Evolutionary conservation across 1,284 basidiomycete species (phyloP), one percentile per base, ranked within the genome.

Genomic region (Rhodotorula glutinis): DNA sequence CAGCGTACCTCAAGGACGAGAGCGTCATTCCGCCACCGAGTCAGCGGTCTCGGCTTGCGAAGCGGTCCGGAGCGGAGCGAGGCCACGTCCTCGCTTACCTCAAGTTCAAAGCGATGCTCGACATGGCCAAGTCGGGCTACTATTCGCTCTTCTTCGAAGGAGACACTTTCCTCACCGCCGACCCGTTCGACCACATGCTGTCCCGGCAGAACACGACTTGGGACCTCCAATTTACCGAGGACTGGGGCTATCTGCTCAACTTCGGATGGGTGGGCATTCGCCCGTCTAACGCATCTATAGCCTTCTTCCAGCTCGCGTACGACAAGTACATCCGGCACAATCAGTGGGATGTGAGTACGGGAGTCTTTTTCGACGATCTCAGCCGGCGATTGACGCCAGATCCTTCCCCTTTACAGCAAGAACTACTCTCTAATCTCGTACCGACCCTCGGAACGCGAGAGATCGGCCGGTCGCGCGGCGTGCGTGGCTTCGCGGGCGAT

Each of bases 141-240:
- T 49, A 33, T 14, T 52, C 47, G 49, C 49, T 59, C 19, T 59
- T 59, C 49, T 59, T 59, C 38, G 58, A 59, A 49, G 58, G 60
- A 53, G 60, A 62, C 53, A 62, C 60, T 4, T 62, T 54, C 7
- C 60, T 62, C 46, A 55, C 60, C 1, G 33, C 30, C 16, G 53
- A 62, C 44, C 60, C 60, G 0, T 62, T 55, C 53, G 21, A 44
- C 19, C 46, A 62, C 44, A 62, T 62, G 60, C 60, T 55, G 17
- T n/a, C 44, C 3, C 60, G 54, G 30, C 10, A n/a, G 4, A 43
- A 54, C 33, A 30, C 30, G 16, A 33, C 30, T 5, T 62, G 60
- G 60, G 60, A 62, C 44, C 7, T 62, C 10, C 60, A 62, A 33
- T 62, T 62, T 44, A 62, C 60, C 27, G 60, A 55, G 16, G 60